Percentiles rank a stretch among this genome's conserved stretches.
These are phyloP conservation scores for Nematodospora anomalae DNA, from an alignment of 1,139 yeast species.

Conservation along the genomic window DNA sequence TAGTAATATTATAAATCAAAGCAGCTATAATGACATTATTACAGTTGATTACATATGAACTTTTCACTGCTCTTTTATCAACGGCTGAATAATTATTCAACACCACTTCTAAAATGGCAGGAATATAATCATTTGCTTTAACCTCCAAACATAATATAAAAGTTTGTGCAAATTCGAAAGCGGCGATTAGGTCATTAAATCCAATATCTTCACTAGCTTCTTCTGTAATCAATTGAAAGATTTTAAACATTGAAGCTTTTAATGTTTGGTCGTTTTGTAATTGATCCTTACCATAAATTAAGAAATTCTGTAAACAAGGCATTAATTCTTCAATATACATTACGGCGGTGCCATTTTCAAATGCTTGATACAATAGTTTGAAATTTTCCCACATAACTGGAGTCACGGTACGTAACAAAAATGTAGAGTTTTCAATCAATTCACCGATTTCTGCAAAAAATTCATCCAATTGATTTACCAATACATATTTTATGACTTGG, in stretches of 20 bases:
- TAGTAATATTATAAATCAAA: slow-evolving; percentile 59
- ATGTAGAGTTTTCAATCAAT: slow-evolving; percentile 82
- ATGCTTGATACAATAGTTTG: slow-evolving; percentile 51
- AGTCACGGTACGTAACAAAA: slow-evolving; percentile 67
- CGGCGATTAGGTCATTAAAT: slow-evolving; percentile 49
- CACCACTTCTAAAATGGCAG: slow-evolving; percentile 36
- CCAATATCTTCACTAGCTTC: slow-evolving; percentile 43
- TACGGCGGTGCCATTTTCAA: slow-evolving; percentile 55
- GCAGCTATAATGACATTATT: slow-evolving; percentile 69
- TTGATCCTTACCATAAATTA: slow-evolving; percentile 66
- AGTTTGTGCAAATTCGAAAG: slow-evolving; percentile 55
- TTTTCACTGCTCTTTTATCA: slow-evolving; percentile 7
- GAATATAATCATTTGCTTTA: slow-evolving; percentile 39
- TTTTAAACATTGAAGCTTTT: slow-evolving; percentile 25
- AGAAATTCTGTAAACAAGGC: slow-evolving; percentile 73
- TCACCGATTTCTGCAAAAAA: slow-evolving; percentile 83
- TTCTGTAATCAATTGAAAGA: slow-evolving; percentile 34
- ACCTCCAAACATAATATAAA: slow-evolving; percentile 51
- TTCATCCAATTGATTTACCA: slow-evolving; percentile 67
- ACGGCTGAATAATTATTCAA: slow-evolving; percentile 15
- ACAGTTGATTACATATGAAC: slow-evolving; percentile 41
- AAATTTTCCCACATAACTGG: slow-evolving; percentile 78
- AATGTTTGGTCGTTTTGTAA: slow-evolving; percentile 34
- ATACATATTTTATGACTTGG: slow-evolving; percentile 71
- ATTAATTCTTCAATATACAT: slow-evolving; percentile 74